Percentiles rank a stretch among this genome's conserved stretches.
Conservation (phyloP, 495 filamentous ascomycete genomes). For the Lasiosphaeria hispida region DNA sequence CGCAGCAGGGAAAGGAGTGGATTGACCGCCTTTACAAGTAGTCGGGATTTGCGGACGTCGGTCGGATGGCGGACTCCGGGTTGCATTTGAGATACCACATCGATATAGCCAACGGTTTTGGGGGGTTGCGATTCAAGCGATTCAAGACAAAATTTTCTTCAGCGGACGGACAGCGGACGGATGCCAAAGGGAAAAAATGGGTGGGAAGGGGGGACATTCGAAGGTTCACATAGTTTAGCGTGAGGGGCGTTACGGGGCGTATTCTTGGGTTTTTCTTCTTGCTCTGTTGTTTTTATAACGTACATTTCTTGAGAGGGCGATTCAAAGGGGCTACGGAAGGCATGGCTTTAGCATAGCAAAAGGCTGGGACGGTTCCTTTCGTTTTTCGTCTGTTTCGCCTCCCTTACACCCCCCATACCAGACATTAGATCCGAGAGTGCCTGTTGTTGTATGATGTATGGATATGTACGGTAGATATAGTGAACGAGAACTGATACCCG, state of each 20-base stretch:
- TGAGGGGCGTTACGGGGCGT: not conserved
- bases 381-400: not conserved
- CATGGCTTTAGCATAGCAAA: constrained; percentile 21
- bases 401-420: no score
- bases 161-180: no score
- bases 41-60: not conserved
- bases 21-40: constrained; percentile 21
- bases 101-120: constrained; percentile 3
- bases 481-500: no score
- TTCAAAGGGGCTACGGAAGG: not conserved
- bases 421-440: no score
- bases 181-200: no score
- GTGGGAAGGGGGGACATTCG: no score
- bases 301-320: not conserved
- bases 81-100: constrained; percentile 7
- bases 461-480: constrained; percentile 1
- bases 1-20: constrained; percentile 26
- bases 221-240: no score
- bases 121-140: not conserved
- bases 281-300: not conserved
- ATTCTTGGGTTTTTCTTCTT: constrained; percentile 4
- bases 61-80: not conserved
- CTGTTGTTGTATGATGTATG: constrained; percentile 3
- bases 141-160: no score
- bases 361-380: constrained; percentile 15